Evolutionary conservation across 2,329 filamentous ascomycete genomes (phyloP).

Genomic region (Hymenoscyphus albidus): DNA sequence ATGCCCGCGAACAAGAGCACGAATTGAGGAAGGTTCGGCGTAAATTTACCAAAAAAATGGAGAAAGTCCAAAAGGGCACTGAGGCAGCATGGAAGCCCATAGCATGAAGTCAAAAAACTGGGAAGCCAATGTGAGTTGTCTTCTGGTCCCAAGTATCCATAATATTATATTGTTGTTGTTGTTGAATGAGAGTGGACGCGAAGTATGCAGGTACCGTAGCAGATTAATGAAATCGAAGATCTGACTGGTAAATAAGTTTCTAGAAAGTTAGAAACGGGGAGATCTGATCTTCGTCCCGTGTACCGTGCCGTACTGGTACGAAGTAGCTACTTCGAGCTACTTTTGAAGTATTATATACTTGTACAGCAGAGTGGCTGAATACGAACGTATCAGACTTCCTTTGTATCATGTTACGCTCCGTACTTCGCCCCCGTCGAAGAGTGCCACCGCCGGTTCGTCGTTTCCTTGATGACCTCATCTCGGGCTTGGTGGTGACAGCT

Average conservation of each 20-base stretch:
- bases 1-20: no score
- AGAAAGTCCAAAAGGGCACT: background rate
- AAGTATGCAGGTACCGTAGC: background rate
- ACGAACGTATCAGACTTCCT: constrained; percentile 7
- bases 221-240: background rate
- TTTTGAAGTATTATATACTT: no score
- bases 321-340: no score
- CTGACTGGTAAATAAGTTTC: background rate
- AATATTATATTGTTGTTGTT: no score
- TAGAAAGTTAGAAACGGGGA: background rate
- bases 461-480: constrained; percentile 2
- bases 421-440: background rate
- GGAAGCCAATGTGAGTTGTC: background rate
- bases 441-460: background rate
- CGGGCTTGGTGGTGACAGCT: background rate
- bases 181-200: no score
- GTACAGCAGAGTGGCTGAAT: background rate
- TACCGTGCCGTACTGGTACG: background rate
- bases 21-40: no score
- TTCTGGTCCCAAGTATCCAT: no score
- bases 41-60: no score
- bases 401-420: constrained; percentile 3
- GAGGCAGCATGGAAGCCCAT: background rate
- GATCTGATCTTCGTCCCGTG: background rate
- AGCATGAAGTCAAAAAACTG: background rate